Conservation (phyloP, 1,139 yeast species). For the Yamadazyma siamensis region DNA sequence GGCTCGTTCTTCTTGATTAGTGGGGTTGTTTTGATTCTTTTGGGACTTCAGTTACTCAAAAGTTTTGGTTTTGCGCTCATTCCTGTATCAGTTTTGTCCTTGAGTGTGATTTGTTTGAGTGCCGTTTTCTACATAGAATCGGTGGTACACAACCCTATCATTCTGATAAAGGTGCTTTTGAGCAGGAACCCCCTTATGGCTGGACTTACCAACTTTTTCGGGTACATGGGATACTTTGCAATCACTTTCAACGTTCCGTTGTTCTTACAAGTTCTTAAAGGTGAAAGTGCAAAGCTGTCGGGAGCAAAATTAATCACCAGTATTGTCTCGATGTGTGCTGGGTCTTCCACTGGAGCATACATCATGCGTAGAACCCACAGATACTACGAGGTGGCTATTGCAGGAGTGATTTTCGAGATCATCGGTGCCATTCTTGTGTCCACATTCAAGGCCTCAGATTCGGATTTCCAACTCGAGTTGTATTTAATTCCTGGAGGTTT, state of each 20-base stretch:
- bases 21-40: constrained; percentile 3
- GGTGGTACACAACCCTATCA: constrained; percentile 3
- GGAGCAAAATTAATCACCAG: constrained; percentile 4
- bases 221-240: constrained; percentile 7
- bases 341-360: constrained; percentile 5
- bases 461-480: constrained; percentile 2
- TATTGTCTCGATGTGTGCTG: constrained; percentile 6
- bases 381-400: constrained; percentile 4
- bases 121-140: constrained; percentile 3
- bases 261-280: constrained; percentile 4
- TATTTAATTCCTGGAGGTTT: constrained; percentile 6
- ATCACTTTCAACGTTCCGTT: constrained; percentile 6
- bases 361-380: constrained; percentile 3
- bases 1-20: constrained; percentile 5
- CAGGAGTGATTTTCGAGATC: constrained; percentile 3
- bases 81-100: not conserved
- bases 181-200: constrained; percentile 5
- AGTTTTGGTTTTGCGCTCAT: not conserved
- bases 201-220: constrained; percentile 7
- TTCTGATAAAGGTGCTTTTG: constrained; percentile 4
- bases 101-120: constrained; percentile 1
- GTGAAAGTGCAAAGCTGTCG: constrained; percentile 5
- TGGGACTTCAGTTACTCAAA: constrained; percentile 3
- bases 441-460: constrained; percentile 1
- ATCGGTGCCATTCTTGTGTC: constrained; percentile 2